phyloP scores from a whole-genome alignment of 495 filamentous ascomycete species.

The Aspergillus leporis region DNA sequence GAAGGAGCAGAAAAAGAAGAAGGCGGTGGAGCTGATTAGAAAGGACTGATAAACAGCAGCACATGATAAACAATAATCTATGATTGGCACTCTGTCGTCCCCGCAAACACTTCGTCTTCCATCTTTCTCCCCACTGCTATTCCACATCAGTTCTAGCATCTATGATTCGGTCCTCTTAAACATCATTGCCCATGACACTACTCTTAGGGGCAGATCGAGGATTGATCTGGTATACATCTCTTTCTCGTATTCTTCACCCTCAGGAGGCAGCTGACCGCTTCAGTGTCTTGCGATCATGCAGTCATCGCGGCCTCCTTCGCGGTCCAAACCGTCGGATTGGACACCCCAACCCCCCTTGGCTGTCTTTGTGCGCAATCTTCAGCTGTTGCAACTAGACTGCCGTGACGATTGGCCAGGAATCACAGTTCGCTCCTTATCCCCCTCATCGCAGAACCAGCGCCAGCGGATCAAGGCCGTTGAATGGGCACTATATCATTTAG shows the following conservation, averaged over 20 bases:
- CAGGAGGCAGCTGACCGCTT: constrained; percentile 9
- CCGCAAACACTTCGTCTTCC: neutral
- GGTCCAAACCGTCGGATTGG: constrained; percentile 42
- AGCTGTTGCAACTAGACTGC: constrained; percentile 73
- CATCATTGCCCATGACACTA: neutral
- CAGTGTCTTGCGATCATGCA: constrained; percentile 29
- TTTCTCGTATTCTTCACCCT: neutral
- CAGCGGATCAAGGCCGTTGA: constrained; percentile 76
- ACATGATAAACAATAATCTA: neutral
- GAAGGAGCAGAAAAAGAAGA: constrained; percentile 6
- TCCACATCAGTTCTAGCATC: constrained; percentile 3
- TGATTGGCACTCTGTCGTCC: neutral
- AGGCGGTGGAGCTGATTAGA: constrained; percentile 9
- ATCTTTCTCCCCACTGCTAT: neutral
- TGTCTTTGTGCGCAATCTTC: constrained; percentile 79
- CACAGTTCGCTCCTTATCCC: constrained; percentile 60
- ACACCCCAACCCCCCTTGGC: constrained; percentile 52
- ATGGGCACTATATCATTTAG: constrained; percentile 82
- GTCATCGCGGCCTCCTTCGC: constrained; percentile 28
- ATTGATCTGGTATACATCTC: neutral
- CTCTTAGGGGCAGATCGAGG: neutral
- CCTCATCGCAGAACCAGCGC: constrained; percentile 72
- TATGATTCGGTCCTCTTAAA: neutral
- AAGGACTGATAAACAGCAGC: neutral
- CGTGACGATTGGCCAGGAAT: constrained; percentile 77